A percentile compares a stretch with the other conserved stretches of the same genome.
Conservation (phyloP, 306 rosid genomes). For the Quercus cerris region DNA sequence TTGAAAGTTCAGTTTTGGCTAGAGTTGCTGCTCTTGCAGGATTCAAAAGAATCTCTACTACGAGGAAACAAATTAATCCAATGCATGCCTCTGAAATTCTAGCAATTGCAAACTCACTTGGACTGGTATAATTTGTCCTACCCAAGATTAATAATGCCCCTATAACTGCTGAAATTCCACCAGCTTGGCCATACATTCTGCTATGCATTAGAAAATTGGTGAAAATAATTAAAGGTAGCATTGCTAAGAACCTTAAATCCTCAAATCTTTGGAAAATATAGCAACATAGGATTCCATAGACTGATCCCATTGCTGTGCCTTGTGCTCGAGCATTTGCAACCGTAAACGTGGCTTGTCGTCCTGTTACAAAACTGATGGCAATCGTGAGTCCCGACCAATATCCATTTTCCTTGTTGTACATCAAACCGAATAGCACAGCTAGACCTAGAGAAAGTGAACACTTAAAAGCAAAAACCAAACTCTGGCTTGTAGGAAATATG, state of each 20-base stretch:
- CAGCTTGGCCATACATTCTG: constrained; percentile 81
- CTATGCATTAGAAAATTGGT: constrained; percentile 62
- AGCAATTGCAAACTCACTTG: constrained; percentile 61
- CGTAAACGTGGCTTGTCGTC: constrained; percentile 58
- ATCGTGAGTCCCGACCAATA: constrained; percentile 79
- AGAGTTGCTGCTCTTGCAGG: constrained; percentile 67
- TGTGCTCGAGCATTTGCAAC: constrained; percentile 70
- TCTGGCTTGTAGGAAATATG: constrained; percentile 32
- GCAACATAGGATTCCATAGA: constrained; percentile 62
- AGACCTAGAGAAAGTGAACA: constrained; percentile 67
- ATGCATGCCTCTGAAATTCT: constrained; percentile 64
- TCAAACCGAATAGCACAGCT: constrained; percentile 63
- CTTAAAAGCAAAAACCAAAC: constrained; percentile 60
- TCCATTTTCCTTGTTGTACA: constrained; percentile 50
- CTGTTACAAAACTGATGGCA: constrained; percentile 53
- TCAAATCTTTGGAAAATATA: constrained; percentile 31
- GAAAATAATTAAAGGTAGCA: constrained; percentile 70
- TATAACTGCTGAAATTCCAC: constrained; percentile 64
- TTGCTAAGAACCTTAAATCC: constrained; percentile 41
- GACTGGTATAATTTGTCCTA: constrained; percentile 52
- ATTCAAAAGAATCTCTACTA: constrained; percentile 45
- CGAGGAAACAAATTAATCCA: constrained; percentile 58
- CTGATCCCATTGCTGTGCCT: constrained; percentile 77
- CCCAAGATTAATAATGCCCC: constrained; percentile 80
- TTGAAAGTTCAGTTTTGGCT: constrained; percentile 57